phyloP scores from a whole-genome alignment of 257 asterid genomes.

The Nicotiana benthamiana region DNA sequence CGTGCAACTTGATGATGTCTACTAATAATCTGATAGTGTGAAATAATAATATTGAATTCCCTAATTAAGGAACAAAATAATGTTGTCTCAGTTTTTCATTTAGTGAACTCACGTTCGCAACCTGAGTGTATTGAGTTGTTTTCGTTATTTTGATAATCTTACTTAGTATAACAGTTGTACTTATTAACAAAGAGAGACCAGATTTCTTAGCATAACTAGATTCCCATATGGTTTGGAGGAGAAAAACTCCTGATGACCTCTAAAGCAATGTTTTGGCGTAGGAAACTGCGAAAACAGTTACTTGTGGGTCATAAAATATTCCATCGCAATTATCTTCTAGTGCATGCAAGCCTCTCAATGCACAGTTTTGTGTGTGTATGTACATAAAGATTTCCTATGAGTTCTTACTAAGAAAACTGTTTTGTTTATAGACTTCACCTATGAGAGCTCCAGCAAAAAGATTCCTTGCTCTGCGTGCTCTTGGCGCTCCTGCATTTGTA shows the following conservation, averaged over 20 bases:
- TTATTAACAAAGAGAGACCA: background rate
- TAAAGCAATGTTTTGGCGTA: background rate
- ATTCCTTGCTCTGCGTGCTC: constrained; percentile 76
- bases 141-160: background rate
- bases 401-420: constrained; percentile 5
- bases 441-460: constrained; percentile 75
- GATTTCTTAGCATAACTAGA: background rate
- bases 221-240: background rate
- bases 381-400: background rate
- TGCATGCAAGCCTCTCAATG: background rate
- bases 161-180: background rate
- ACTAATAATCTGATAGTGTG: background rate
- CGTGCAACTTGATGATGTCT: constrained; percentile 1
- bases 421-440: constrained; percentile 51
- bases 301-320: background rate
- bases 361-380: background rate
- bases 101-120: background rate
- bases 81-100: background rate
- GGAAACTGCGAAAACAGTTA: background rate
- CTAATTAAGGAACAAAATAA: background rate
- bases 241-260: background rate
- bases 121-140: background rate
- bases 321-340: background rate
- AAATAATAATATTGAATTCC: background rate
- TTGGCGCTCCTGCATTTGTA: constrained; percentile 97